A percentile compares a stretch with the other conserved stretches of the same genome.
Conservation (phyloP, 2,329 filamentous ascomycete genomes). For the Colletotrichum tamarilloi region DNA sequence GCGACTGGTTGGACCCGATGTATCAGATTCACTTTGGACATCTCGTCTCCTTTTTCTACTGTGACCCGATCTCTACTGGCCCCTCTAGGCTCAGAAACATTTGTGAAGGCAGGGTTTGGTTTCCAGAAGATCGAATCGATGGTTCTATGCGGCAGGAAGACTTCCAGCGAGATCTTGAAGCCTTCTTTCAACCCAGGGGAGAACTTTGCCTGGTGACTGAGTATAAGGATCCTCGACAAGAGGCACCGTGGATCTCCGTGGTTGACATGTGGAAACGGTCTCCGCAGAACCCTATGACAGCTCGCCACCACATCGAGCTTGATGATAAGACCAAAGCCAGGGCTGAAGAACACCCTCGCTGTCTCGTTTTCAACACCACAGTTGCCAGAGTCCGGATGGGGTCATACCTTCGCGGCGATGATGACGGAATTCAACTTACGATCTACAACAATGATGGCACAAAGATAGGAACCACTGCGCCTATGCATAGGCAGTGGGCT, state of each 20-base stretch:
- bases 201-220: background rate
- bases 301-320: background rate
- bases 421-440: background rate
- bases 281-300: background rate
- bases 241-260: background rate
- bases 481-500: background rate
- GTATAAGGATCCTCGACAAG: background rate
- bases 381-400: background rate
- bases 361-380: background rate
- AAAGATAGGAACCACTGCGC: background rate
- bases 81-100: background rate
- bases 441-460: background rate
- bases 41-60: background rate
- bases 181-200: background rate
- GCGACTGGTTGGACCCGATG: background rate
- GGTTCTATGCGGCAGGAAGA: background rate
- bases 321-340: background rate
- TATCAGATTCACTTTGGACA: background rate
- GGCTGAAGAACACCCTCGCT: background rate
- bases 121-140: background rate
- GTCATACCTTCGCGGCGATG: background rate
- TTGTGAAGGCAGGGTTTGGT: background rate
- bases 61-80: background rate
- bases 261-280: background rate
- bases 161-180: background rate